Evolutionary conservation across 2,329 filamentous ascomycete species (phyloP).

Genomic region (Zymoseptoria tritici): DNA sequence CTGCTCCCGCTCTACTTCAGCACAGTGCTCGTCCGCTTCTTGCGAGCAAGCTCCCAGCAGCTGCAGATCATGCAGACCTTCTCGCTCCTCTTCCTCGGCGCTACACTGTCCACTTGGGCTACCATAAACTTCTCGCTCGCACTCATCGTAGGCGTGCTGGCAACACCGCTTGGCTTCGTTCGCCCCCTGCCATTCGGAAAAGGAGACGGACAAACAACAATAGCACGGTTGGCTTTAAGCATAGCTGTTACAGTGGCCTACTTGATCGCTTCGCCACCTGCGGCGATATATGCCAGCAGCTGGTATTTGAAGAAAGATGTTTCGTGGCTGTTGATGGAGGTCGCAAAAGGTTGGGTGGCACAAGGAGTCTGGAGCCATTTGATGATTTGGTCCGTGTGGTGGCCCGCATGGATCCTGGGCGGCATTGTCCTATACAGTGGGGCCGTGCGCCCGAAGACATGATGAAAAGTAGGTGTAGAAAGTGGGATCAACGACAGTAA

Average conservation of each 20-base stretch:
- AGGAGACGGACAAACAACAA: background rate
- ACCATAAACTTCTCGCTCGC: slow-evolving; percentile 93
- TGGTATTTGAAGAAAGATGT: slow-evolving; percentile 16
- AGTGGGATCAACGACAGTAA: background rate
- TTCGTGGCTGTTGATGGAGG: slow-evolving; percentile 19
- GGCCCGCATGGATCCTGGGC: slow-evolving; percentile 28
- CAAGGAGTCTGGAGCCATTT: slow-evolving; percentile 28
- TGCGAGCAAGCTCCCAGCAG: slow-evolving; percentile 47
- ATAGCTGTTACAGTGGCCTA: slow-evolving; percentile 10
- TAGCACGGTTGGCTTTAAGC: slow-evolving; percentile 1
- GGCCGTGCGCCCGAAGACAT: slow-evolving; percentile 5
- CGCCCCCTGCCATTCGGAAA: slow-evolving; percentile 25
- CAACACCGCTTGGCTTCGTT: slow-evolving; percentile 72
- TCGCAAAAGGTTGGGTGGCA: slow-evolving; percentile 27
- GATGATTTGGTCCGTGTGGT: slow-evolving; percentile 28
- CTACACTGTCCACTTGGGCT: slow-evolving; percentile 84
- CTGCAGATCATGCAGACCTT: slow-evolving; percentile 78
- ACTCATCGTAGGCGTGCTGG: slow-evolving; percentile 73
- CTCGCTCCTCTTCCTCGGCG: slow-evolving; percentile 83
- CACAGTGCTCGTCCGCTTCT: slow-evolving; percentile 12
- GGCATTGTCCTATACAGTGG: slow-evolving; percentile 20
- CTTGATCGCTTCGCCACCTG: slow-evolving; percentile 16
- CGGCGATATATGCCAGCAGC: slow-evolving; percentile 16
- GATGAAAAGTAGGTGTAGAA: background rate
- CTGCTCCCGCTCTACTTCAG: slow-evolving; percentile 23